Percentiles rank a stretch among this genome's conserved stretches.
These are phyloP conservation scores for Cutaneotrichosporon arboriforme DNA, from an alignment of 1,284 basidiomycete genomes.

Conservation along the genomic window DNA sequence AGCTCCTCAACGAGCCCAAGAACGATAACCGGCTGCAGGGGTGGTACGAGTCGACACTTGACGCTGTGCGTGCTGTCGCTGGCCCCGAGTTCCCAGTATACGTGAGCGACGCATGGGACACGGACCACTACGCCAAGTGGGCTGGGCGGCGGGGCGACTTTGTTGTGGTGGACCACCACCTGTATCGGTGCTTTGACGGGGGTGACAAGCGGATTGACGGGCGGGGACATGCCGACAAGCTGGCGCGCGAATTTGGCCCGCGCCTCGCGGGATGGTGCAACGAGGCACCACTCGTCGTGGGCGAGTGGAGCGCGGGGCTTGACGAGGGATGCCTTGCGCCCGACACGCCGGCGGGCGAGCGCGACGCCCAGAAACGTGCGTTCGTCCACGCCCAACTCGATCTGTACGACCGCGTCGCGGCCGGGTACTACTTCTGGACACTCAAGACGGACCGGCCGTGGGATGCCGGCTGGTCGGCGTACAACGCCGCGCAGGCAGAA, in stretches of 20 bases:
- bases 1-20: slow-evolving; percentile 78
- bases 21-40: slow-evolving; percentile 53
- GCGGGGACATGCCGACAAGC: slow-evolving; percentile 54
- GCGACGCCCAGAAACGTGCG: slow-evolving; percentile 52
- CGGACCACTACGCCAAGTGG: slow-evolving; percentile 61
- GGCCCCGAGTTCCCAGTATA: slow-evolving; percentile 62
- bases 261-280: slow-evolving; percentile 14
- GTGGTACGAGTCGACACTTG: slow-evolving; percentile 64
- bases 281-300: slow-evolving; percentile 59
- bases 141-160: slow-evolving; percentile 51
- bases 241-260: slow-evolving; percentile 23
- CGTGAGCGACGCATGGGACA: slow-evolving; percentile 73
- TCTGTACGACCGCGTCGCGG: slow-evolving; percentile 61
- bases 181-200: slow-evolving; percentile 63
- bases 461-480: slow-evolving; percentile 72
- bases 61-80: slow-evolving; percentile 53
- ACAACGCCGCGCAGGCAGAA: slow-evolving; percentile 61
- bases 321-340: slow-evolving; percentile 60
- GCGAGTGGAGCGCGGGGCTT: slow-evolving; percentile 79
- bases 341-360: slow-evolving; percentile 50
- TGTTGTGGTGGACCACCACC: slow-evolving; percentile 72
- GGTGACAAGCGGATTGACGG: slow-evolving; percentile 59
- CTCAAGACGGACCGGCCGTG: slow-evolving; percentile 66
- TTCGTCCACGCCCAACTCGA: slow-evolving; percentile 65
- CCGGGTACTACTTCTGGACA: slow-evolving; percentile 85